These are phyloP conservation scores for Xerocomus brunneocitrinus DNA, from an alignment of 768 basidiomycete genomes.

Conservation along the genomic window DNA sequence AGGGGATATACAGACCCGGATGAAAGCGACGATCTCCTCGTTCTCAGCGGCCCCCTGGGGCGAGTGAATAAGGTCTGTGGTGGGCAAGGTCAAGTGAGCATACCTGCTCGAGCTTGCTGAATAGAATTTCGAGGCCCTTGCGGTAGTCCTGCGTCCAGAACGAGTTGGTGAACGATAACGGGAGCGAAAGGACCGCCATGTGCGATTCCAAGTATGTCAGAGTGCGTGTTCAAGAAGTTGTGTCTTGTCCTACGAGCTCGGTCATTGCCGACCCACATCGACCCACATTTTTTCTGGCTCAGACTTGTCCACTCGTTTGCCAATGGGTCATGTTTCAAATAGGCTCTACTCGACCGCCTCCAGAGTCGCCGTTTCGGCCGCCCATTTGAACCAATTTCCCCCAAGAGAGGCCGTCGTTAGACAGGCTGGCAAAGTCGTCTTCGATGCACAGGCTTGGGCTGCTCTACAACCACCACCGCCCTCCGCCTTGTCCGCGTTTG, in stretches of 20 bases:
- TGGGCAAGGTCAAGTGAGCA: constrained; percentile 11
- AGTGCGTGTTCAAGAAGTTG: constrained; percentile 13
- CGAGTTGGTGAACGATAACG: constrained; percentile 85
- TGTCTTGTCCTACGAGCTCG: constrained; percentile 10
- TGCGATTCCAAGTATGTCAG: constrained; percentile 3
- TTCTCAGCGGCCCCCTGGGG: constrained; percentile 76
- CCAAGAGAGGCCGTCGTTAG: constrained; percentile 49
- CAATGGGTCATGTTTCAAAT: constrained; percentile 59
- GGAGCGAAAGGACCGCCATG: constrained; percentile 88
- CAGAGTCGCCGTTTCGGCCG: constrained; percentile 51
- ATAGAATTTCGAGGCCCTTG: constrained; percentile 74
- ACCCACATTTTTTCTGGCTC: constrained; percentile 24
- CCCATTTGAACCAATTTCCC: constrained; percentile 54
- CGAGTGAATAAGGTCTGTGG: constrained; percentile 14
- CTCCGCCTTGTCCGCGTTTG: constrained; percentile 69
- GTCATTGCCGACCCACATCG: constrained; percentile 29
- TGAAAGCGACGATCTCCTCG: constrained; percentile 77
- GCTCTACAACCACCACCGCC: constrained; percentile 66
- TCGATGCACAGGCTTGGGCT: constrained; percentile 68
- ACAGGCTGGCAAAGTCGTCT: constrained; percentile 37
- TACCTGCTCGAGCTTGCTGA: constrained; percentile 74
- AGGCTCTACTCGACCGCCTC: constrained; percentile 48
- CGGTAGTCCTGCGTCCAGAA: constrained; percentile 95
- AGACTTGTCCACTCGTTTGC: constrained; percentile 4
- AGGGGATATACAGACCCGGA: constrained; percentile 53